Evolutionary conservation across 2,329 filamentous ascomycete genomes (phyloP).

Genomic region (Trichoderma endophyticum): DNA sequence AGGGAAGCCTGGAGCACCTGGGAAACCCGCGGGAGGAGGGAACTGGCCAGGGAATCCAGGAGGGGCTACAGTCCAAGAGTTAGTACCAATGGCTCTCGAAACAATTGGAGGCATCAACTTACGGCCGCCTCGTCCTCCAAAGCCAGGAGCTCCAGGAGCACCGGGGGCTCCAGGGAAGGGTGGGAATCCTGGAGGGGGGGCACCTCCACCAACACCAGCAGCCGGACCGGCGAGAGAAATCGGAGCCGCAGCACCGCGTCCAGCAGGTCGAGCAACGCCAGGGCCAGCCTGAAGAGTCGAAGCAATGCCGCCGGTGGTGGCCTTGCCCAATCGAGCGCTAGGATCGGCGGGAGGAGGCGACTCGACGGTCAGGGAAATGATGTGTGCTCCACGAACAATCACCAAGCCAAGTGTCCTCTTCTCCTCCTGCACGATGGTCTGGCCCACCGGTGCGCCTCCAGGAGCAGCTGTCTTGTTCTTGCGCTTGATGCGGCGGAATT

Average conservation of each 20-base stretch:
- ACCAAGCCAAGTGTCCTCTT: slow-evolving; percentile 95
- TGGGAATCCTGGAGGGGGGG: slow-evolving; percentile 60
- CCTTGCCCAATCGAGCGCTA: slow-evolving; percentile 80
- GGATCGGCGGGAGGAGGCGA: slow-evolving; percentile 94
- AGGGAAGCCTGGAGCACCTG: slow-evolving; percentile 36
- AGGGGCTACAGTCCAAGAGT: slow-evolving; percentile 41
- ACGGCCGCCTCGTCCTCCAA: slow-evolving; percentile 50
- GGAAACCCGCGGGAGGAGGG: slow-evolving; percentile 45
- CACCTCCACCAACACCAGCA: slow-evolving; percentile 75
- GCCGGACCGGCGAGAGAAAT: slow-evolving; percentile 78
- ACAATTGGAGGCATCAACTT: slow-evolving; percentile 31
- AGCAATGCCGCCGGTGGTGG: slow-evolving; percentile 63
- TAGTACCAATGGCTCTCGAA: slow-evolving; percentile 26
- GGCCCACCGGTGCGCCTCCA: slow-evolving; percentile 54
- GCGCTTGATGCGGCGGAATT: slow-evolving; percentile 88
- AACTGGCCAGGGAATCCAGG: slow-evolving; percentile 51
- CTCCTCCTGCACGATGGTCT: slow-evolving; percentile 85
- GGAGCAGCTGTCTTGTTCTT: slow-evolving; percentile 70
- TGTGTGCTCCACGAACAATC: slow-evolving; percentile 90
- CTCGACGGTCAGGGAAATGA: slow-evolving; percentile 92
- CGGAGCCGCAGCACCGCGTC: slow-evolving; percentile 71
- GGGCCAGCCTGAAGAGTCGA: slow-evolving; percentile 77
- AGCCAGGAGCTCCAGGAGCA: slow-evolving; percentile 44
- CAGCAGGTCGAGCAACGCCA: slow-evolving; percentile 86
- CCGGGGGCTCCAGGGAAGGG: slow-evolving; percentile 52